A percentile compares a stretch with the other conserved stretches of the same genome.
Evolutionary conservation across 441 rosid genomes (phyloP).

Genomic region (Gossypium lobatum): DNA sequence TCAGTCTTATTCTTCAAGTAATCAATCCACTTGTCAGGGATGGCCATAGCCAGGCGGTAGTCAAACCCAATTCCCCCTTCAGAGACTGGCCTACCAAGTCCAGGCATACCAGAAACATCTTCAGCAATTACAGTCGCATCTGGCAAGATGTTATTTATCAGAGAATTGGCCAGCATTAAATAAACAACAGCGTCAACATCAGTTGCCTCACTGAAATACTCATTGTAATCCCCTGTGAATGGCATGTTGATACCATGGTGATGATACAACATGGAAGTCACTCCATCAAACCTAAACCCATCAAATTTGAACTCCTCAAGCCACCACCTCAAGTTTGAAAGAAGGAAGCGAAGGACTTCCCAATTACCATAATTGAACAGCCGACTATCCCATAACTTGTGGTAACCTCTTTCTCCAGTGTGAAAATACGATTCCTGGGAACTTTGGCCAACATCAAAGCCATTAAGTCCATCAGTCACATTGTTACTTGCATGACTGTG

Average conservation of each 20-base stretch:
- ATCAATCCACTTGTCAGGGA: slow-evolving; percentile 87
- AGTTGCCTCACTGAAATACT: slow-evolving; percentile 71
- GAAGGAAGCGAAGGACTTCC: slow-evolving; percentile 85
- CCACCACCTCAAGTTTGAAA: slow-evolving; percentile 86
- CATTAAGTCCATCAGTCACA: slow-evolving; percentile 77
- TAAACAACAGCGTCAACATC: slow-evolving; percentile 83
- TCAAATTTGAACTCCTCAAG: slow-evolving; percentile 77
- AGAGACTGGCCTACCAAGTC: slow-evolving; percentile 57
- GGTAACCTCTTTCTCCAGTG: slow-evolving; percentile 69
- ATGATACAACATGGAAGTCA: slow-evolving; percentile 80
- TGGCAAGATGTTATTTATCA: slow-evolving; percentile 57
- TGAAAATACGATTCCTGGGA: slow-evolving; percentile 78
- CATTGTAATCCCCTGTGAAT: slow-evolving; percentile 58
- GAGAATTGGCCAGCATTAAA: slow-evolving; percentile 66
- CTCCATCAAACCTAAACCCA: slow-evolving; percentile 80
- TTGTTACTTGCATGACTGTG: slow-evolving; percentile 86
- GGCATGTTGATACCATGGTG: slow-evolving; percentile 73
- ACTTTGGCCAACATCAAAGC: slow-evolving; percentile 76
- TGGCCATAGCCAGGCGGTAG: slow-evolving; percentile 80
- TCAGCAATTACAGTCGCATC: slow-evolving; percentile 78
- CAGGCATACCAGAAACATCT: slow-evolving; percentile 92
- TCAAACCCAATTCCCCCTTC: slow-evolving; percentile 69
- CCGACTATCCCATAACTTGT: slow-evolving; percentile 75
- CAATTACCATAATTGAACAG: slow-evolving; percentile 79
- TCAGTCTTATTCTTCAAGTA: slow-evolving; percentile 71